These are phyloP conservation scores for Coprinopsis sp. DNA, from an alignment of 768 basidiomycete species.

Conservation along the genomic window DNA sequence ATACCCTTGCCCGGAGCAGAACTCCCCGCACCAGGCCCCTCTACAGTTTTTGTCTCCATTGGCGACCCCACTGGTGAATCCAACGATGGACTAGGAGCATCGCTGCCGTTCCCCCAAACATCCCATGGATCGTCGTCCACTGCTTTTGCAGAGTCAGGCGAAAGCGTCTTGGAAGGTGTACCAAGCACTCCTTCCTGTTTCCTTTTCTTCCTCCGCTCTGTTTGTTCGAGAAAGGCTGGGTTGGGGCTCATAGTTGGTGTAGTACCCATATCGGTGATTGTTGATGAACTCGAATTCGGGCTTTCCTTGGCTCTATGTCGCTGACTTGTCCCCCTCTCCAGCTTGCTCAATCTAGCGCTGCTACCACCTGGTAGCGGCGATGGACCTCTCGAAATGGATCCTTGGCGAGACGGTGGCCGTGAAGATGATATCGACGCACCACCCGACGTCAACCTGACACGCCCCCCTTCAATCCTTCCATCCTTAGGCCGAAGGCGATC, in stretches of 20 bases:
- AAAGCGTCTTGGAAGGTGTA: slow-evolving; percentile 6
- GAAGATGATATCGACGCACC: neutral
- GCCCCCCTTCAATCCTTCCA: slow-evolving; percentile 63
- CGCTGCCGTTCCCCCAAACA: neutral
- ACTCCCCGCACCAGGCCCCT: too few species aligned
- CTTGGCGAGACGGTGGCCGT: slow-evolving; percentile 1
- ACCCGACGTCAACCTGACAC: slow-evolving; percentile 38
- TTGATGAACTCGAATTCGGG: neutral
- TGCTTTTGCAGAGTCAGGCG: neutral
- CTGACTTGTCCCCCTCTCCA: too few species aligned
- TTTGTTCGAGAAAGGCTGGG: slow-evolving; percentile 35
- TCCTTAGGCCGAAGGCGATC: slow-evolving; percentile 30
- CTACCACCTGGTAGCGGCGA: neutral
- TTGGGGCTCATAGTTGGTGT: slow-evolving; percentile 48
- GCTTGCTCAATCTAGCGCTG: too few species aligned
- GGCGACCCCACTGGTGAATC: too few species aligned
- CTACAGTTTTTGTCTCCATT: too few species aligned
- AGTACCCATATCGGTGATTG: slow-evolving; percentile 44
- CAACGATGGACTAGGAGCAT: too few species aligned
- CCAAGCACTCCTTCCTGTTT: slow-evolving; percentile 4
- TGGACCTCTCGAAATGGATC: neutral
- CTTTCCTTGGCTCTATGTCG: neutral
- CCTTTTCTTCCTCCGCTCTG: slow-evolving; percentile 13
- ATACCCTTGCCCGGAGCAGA: too few species aligned
- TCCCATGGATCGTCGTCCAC: slow-evolving; percentile 1